Evolutionary conservation across 148 eudicot genomes (phyloP).

Genomic region (Amaranthus palmeri): DNA sequence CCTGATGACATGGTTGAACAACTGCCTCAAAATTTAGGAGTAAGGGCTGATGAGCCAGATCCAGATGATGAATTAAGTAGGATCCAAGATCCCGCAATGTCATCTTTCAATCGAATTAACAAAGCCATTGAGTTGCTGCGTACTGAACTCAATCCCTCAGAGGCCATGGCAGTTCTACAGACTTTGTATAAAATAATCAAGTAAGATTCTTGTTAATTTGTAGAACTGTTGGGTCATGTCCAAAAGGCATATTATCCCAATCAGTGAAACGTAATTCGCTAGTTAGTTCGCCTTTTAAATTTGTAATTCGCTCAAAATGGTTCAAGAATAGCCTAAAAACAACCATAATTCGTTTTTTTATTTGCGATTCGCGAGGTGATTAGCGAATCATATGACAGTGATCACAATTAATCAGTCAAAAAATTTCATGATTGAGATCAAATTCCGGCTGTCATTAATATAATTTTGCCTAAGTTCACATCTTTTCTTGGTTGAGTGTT

Average conservation of each 20-base stretch:
- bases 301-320: no score
- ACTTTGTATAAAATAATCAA: constrained; percentile 72
- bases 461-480: neutral
- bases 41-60: constrained; percentile 46
- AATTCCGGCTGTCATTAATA: neutral
- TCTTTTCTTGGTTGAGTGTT: neutral
- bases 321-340: no score
- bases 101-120: constrained; percentile 46
- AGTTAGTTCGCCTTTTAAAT: no score
- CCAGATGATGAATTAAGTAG: constrained; percentile 66
- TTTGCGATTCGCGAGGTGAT: no score
- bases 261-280: no score
- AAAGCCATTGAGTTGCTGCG: constrained; percentile 52
- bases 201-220: constrained; percentile 26
- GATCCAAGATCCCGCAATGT: constrained; percentile 69
- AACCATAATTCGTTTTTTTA: no score
- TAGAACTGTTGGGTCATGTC: neutral
- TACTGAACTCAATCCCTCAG: constrained; percentile 48
- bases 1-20: constrained; percentile 23
- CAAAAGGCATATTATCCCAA: neutral
- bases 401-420: neutral
- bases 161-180: constrained; percentile 45
- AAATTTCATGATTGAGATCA: neutral
- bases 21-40: constrained; percentile 11
- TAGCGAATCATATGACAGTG: no score